Evolutionary conservation across 2,329 filamentous ascomycete species (phyloP).

Genomic region (Stachybotrys chartarum): DNA sequence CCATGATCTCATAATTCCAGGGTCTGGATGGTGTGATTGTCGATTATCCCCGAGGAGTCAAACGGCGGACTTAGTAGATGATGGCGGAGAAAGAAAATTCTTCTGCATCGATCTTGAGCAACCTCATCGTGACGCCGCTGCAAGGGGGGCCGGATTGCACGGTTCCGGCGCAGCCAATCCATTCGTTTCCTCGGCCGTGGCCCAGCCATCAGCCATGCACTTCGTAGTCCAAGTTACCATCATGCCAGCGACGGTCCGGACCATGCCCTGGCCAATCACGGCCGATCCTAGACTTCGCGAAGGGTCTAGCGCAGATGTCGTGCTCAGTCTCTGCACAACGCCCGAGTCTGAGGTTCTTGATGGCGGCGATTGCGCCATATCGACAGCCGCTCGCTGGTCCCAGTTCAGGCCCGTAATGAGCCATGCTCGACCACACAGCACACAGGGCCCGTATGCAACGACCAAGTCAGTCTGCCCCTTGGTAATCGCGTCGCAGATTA

Average conservation of each 20-base stretch:
- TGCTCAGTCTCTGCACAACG: slow-evolving; percentile 34
- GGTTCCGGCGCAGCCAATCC: neutral
- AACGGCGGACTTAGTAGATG: neutral
- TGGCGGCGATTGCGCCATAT: slow-evolving; percentile 30
- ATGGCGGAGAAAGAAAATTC: neutral
- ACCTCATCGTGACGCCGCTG: neutral
- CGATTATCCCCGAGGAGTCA: neutral
- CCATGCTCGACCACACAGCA: neutral
- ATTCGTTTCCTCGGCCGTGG: neutral
- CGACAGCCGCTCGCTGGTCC: slow-evolving; percentile 15
- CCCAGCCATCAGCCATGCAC: neutral
- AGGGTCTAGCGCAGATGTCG: slow-evolving; percentile 46
- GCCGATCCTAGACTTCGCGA: slow-evolving; percentile 29
- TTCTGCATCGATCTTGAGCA: neutral
- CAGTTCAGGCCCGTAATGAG: neutral
- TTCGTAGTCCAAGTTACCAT: neutral
- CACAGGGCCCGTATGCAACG: neutral
- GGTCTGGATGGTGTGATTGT: neutral
- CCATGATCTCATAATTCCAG: too few species aligned
- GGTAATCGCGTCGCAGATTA: neutral
- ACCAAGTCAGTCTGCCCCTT: neutral
- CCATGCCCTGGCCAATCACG: slow-evolving; percentile 25
- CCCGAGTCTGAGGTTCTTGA: slow-evolving; percentile 17
- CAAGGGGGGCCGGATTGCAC: neutral
- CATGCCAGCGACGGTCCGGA: neutral